Base-by-base conservation (phyloP, 192 early-diverging fungal species). In the Gamsiella multidivaricata region DNA sequence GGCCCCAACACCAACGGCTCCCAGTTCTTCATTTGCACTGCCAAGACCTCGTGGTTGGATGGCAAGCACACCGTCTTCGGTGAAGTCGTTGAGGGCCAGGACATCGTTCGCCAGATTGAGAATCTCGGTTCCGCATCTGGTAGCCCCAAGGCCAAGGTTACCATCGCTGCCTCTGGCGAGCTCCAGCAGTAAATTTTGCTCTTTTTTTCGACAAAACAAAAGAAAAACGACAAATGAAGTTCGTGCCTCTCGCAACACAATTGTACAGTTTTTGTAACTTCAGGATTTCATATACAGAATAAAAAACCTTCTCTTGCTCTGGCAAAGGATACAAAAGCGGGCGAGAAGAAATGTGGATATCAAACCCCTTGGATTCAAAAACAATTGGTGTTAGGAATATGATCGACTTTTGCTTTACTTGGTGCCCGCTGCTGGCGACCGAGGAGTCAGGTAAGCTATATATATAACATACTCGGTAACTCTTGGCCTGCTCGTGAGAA, bases 1-100 rank as follows among this genome's bases (percentile, higher is more conserved):
- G 94, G 95, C 15, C 87, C 89, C 18, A 86, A 90, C 75, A 95
- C 94, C 82, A 94, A 94, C 84, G 93, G 92, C 32, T 94, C 92
- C 20, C 94, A 96, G 81, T 96, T 97, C 87, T 96, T 97, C 84
- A 91, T 97, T 73, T 94, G 92, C 59, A 90, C 90, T 23, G 90
- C 88, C 51, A 85, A 89, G 79, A 94, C 93, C 49, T 25, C 81
- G n/a, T 96, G 94, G 93, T 87, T 96, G 57, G 94, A 96, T 84
- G 85, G 87, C 70, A 94, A 94, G 83, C 94, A 96, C 83, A 91
- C 92, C 36, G 94, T 97, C 43, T 89, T 93, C 76, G 90, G 90
- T 37, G n/a, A 22, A 31, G 92, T 92, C 23, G 56, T 80, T 36
- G 88, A 96, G 71, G 91, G 91, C 65, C 43, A 84, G 85, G 88